Evolutionary conservation across 1,284 basidiomycete genomes (phyloP).

Genomic region (Ceratobasidium sp.): DNA sequence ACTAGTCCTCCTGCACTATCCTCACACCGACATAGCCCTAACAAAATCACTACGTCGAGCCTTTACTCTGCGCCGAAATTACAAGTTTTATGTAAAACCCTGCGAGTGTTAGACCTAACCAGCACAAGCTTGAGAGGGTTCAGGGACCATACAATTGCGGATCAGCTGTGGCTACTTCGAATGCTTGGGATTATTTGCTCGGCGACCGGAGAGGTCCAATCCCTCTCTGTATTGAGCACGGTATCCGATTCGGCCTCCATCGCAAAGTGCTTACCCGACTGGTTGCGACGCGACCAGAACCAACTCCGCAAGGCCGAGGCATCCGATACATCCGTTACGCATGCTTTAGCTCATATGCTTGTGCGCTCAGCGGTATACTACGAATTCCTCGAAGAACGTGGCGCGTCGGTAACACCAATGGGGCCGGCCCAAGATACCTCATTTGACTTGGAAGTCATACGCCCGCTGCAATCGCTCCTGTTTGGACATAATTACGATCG

Average conservation of each 20-base stretch:
- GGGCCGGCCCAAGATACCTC: background rate
- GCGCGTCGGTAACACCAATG: background rate
- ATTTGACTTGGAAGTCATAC: background rate
- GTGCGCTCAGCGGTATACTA: background rate
- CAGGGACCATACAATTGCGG: background rate
- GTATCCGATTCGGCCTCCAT: background rate
- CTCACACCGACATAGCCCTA: background rate
- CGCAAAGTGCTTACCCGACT: background rate
- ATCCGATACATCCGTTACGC: background rate
- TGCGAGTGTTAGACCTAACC: background rate
- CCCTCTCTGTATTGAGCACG: background rate
- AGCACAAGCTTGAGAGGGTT: background rate
- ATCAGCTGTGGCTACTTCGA: constrained; percentile 1
- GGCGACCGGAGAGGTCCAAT: constrained; percentile 3
- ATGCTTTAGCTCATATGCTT: constrained; percentile 12
- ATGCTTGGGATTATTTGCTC: constrained; percentile 1
- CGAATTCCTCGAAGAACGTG: background rate
- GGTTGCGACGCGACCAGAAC: constrained; percentile 27
- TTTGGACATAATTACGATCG: background rate
- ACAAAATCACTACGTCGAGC: background rate
- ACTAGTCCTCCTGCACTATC: background rate
- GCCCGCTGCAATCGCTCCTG: background rate
- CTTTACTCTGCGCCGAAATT: background rate
- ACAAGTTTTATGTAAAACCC: background rate
- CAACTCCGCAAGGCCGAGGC: constrained; percentile 8